Percentiles rank a stretch among this genome's conserved stretches.
These are phyloP conservation scores for Termitomyces sp. DNA, from an alignment of 768 basidiomycete species.

Conservation along the genomic window DNA sequence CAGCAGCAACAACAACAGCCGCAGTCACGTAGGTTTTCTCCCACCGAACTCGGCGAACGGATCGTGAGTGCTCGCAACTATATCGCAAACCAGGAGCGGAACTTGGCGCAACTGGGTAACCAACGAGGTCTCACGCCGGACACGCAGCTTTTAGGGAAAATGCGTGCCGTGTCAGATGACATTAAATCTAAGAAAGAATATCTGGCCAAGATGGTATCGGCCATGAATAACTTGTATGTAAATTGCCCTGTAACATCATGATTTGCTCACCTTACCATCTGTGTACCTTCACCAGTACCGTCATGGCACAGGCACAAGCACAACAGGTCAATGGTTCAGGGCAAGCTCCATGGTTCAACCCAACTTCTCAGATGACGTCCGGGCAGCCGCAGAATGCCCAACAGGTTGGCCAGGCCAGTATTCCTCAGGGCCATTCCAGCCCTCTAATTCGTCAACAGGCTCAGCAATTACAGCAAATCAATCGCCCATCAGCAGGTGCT, in stretches of 20 bases:
- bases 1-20: conserved; percentile 8
- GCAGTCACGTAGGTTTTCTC: conserved; percentile 1
- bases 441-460: conserved; percentile 27
- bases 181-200: conserved; percentile 34
- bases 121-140: conserved; percentile 15
- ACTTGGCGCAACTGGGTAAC: conserved; percentile 1
- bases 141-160: conserved; percentile 16
- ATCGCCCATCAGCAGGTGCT: conserved; percentile 23
- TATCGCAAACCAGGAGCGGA: conserved; percentile 11
- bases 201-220: conserved; percentile 29
- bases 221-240: conserved; percentile 33
- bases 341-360: conserved; percentile 14
- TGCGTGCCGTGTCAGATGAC: conserved; percentile 20
- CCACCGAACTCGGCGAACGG: conserved; percentile 15
- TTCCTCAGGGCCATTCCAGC: conserved; percentile 17
- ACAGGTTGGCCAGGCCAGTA: conserved; percentile 10
- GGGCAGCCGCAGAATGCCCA: conserved; percentile 5
- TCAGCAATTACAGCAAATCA: conserved; percentile 20
- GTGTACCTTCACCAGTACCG: conserved; percentile 5
- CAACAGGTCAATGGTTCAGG: conserved; percentile 18
- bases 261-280: background rate
- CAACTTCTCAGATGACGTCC: conserved; percentile 1
- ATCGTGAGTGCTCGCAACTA: background rate
- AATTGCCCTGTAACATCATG: background rate
- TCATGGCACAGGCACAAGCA: conserved; percentile 11